These are phyloP conservation scores for Penicillium sp. DNA, from an alignment of 2,329 filamentous ascomycete genomes.

Conservation along the genomic window DNA sequence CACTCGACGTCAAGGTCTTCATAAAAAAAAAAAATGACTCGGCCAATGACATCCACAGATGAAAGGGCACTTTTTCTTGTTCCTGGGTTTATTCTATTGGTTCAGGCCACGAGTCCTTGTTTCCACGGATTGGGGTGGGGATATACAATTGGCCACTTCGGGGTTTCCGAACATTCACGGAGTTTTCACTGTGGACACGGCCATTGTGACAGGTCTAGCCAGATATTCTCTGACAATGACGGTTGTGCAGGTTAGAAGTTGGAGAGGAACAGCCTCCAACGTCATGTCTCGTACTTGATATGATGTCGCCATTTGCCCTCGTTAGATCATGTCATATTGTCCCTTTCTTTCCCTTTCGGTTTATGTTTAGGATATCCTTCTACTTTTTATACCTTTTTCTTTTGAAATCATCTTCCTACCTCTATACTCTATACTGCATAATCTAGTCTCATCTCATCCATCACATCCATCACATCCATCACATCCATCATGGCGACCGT, in stretches of 20 bases:
- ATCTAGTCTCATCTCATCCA: not conserved
- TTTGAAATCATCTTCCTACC: not conserved
- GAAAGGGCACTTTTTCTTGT: not conserved
- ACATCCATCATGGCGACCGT: conserved; percentile 30
- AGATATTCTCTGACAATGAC: conserved; percentile 10
- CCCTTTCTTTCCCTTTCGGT: conserved; percentile 6
- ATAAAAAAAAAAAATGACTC: not conserved
- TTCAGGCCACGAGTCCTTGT: conserved; percentile 13
- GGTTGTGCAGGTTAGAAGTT: conserved; percentile 10
- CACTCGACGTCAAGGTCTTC: conserved; percentile 17
- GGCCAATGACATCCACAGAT: not conserved
- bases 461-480: not conserved
- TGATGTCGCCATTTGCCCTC: not conserved
- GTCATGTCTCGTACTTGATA: conserved; percentile 19
- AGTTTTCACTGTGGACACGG: conserved; percentile 7
- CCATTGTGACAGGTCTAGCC: not conserved
- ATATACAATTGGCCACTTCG: not conserved
- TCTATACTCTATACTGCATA: not conserved
- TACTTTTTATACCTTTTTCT: not conserved
- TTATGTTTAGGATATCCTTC: conserved; percentile 3
- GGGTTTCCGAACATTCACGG: not conserved
- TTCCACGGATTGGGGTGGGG: conserved; percentile 17
- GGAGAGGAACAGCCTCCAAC: conserved; percentile 20
- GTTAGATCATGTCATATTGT: conserved; percentile 14
- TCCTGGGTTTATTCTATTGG: conserved; percentile 1